Evolutionary conservation across 169 alveolate genomes (phyloP).

Genomic region (Fabrea salina): DNA sequence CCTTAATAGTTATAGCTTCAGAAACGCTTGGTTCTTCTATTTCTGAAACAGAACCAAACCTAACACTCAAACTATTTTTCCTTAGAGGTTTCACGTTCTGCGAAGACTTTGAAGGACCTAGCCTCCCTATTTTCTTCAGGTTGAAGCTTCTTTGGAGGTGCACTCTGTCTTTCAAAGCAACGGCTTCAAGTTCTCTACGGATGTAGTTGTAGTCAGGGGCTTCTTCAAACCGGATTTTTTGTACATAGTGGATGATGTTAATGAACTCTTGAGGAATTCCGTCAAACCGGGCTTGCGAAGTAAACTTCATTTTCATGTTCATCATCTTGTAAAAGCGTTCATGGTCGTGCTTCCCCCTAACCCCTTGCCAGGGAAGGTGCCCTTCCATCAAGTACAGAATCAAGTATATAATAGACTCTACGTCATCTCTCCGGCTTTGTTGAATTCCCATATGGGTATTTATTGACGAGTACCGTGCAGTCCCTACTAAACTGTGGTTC

Average conservation of each 20-base stretch:
- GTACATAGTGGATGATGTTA: conserved; percentile 51
- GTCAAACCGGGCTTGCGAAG: too few species aligned
- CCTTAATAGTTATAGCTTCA: not conserved
- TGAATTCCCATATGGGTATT: conserved; percentile 82
- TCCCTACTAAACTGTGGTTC: conserved; percentile 78
- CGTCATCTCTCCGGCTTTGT: conserved; percentile 85
- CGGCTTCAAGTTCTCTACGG: conserved; percentile 48
- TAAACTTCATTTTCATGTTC: too few species aligned
- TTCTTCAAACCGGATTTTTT: conserved; percentile 65
- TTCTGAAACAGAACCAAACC: too few species aligned
- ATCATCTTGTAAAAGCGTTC: too few species aligned
- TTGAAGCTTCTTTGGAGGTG: not conserved
- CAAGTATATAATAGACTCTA: conserved; percentile 79
- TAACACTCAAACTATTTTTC: too few species aligned
- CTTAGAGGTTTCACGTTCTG: not conserved
- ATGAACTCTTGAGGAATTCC: conserved; percentile 65
- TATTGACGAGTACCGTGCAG: conserved; percentile 80
- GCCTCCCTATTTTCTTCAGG: not conserved
- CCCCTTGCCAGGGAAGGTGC: conserved; percentile 80
- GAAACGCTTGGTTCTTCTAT: not conserved
- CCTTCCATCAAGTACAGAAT: conserved; percentile 77
- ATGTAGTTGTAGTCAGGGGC: conserved; percentile 69
- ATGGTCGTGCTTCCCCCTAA: too few species aligned
- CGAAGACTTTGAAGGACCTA: not conserved
- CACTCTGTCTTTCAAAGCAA: not conserved